Evolutionary conservation across 75 land plant genomes (phyloP).

Genomic region (Pinus albicaulis): DNA sequence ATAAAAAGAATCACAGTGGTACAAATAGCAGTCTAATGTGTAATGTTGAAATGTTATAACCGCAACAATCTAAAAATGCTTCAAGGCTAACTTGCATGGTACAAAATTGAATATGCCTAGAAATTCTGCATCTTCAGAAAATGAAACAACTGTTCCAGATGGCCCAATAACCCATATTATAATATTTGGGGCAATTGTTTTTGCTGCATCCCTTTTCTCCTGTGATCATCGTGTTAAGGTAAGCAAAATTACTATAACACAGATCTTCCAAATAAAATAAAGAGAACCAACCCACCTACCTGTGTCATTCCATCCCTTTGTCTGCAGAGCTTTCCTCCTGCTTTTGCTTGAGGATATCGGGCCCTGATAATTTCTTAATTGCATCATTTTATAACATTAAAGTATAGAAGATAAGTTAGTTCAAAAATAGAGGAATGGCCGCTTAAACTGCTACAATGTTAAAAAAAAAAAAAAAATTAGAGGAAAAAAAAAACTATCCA

Average conservation of each 20-base stretch:
- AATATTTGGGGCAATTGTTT: conserved; percentile 50
- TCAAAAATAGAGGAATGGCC: no score
- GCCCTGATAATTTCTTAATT: conserved; percentile 87
- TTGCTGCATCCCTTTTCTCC: conserved; percentile 71
- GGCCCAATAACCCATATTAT: conserved; percentile 83
- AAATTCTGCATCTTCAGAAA: conserved; percentile 62
- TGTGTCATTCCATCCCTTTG: conserved; percentile 67
- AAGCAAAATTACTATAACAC: no score
- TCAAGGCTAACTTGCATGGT: conserved; percentile 49
- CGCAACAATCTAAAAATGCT: no score
- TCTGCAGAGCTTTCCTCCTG: conserved; percentile 62
- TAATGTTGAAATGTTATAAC: no score
- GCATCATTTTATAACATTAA: conserved; percentile 63
- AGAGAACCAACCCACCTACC: conserved; percentile 36
- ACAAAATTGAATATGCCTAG: conserved; percentile 67
- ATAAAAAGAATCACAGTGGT: no score
- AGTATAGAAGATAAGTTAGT: neutral
- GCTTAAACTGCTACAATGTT: no score
- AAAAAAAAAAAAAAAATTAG: no score
- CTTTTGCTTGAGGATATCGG: conserved; percentile 74
- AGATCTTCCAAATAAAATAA: neutral
- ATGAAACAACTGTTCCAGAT: conserved; percentile 75
- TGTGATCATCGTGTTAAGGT: conserved; percentile 8
- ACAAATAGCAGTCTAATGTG: no score
- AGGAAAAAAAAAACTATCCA: conserved; percentile 14